Percentiles rank a stretch among this genome's conserved stretches.
These are phyloP conservation scores for Luffa aegyptiaca DNA, from an alignment of 306 rosid genomes.

Conservation along the genomic window DNA sequence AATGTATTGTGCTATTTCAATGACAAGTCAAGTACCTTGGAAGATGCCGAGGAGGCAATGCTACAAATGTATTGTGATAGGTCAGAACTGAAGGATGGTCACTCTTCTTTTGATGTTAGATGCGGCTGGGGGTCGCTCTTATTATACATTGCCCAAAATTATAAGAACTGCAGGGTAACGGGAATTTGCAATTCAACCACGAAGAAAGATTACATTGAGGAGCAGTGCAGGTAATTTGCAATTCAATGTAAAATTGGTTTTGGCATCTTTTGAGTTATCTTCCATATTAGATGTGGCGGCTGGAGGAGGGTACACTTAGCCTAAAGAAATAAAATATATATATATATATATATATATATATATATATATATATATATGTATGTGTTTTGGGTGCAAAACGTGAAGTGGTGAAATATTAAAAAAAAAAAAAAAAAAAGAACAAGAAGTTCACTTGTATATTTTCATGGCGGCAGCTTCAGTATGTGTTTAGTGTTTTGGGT, in stretches of 20 bases:
- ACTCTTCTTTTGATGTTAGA: slow-evolving; percentile 64
- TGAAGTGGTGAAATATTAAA: too few species aligned
- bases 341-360: too few species aligned
- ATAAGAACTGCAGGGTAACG: slow-evolving; percentile 52
- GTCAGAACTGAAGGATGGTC: slow-evolving; percentile 56
- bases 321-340: too few species aligned
- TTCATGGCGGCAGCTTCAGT: too few species aligned
- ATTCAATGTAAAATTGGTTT: too few species aligned
- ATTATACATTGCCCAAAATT: slow-evolving; percentile 58
- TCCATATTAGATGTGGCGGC: background rate
- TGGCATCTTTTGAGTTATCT: too few species aligned
- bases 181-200: slow-evolving; percentile 79
- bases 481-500: too few species aligned
- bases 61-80: slow-evolving; percentile 59
- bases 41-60: slow-evolving; percentile 82
- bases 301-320: too few species aligned
- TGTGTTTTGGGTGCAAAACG: too few species aligned
- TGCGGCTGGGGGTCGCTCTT: slow-evolving; percentile 89
- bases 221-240: slow-evolving; percentile 33
- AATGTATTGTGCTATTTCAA: slow-evolving; percentile 77
- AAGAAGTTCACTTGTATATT: too few species aligned
- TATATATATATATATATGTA: too few species aligned
- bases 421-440: too few species aligned
- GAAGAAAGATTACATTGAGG: slow-evolving; percentile 58
- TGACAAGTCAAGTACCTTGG: slow-evolving; percentile 42